These are phyloP conservation scores for Acorus calamus DNA, from an alignment of 106 monocot species.

Conservation along the genomic window DNA sequence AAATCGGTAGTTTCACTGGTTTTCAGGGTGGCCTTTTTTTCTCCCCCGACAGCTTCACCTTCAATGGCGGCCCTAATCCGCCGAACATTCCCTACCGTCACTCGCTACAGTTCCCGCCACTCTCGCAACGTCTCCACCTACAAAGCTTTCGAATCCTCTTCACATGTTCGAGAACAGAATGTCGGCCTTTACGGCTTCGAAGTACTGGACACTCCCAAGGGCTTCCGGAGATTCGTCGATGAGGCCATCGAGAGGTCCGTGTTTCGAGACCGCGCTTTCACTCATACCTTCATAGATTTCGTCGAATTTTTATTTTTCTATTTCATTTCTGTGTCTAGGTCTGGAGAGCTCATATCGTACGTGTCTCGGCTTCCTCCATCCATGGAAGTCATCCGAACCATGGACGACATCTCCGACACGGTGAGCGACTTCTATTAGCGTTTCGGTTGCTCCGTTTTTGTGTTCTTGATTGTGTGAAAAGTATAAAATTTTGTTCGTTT, in stretches of 20 bases:
- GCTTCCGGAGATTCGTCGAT: conserved; percentile 82
- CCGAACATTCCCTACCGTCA: too few species aligned
- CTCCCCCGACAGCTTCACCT: too few species aligned
- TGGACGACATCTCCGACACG: conserved; percentile 92
- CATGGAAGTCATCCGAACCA: conserved; percentile 49
- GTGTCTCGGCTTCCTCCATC: conserved; percentile 57
- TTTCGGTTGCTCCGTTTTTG: background rate
- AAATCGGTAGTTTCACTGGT: too few species aligned
- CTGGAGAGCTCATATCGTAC: conserved; percentile 47
- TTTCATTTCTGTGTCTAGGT: conserved; percentile 16
- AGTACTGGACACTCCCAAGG: conserved; percentile 60
- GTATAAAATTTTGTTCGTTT: background rate
- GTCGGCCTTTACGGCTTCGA: conserved; percentile 70
- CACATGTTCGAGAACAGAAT: too few species aligned
- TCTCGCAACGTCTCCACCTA: too few species aligned
- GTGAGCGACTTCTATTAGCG: conserved; percentile 14
- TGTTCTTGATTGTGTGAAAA: background rate
- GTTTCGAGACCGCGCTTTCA: background rate
- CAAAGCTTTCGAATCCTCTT: too few species aligned
- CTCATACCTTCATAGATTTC: background rate
- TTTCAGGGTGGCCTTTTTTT: too few species aligned
- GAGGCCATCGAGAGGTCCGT: conserved; percentile 76
- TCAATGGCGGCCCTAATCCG: too few species aligned
- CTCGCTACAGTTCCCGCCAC: too few species aligned
- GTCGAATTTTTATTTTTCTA: background rate